Base-by-base conservation (phyloP, 2,329 filamentous ascomycete species). In the Chaetothyriales sp. region DNA sequence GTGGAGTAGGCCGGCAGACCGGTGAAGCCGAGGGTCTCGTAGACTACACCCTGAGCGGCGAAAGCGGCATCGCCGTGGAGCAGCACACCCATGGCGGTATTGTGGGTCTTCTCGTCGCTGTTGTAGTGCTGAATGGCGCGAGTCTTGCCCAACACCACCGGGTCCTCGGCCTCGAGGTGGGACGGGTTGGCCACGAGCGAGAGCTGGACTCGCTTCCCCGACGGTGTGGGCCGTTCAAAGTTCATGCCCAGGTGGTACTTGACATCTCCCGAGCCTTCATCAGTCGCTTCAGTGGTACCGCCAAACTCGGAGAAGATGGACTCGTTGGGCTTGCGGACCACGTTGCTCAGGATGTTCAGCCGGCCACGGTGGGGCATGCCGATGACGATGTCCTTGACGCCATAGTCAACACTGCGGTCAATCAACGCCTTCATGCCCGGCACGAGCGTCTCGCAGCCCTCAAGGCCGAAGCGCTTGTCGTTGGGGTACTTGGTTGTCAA, bases 191-290 rank as follows among this genome's bases (percentile, higher is more conserved):
- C 92, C 55, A 98, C 92, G 48, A 98, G 81, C 56, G 92, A 98
- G 51, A 98, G 82, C 75, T 98, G 92, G n/a, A 98, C 92, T 58
- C 92, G 92, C 80, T 97, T 97, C 63, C 92, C 92, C 44, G 90
- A 97, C 54, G 92, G 92, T 8, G 92, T 98, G 51, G 92, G 92
- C 58, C 92, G 88, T 76, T 98, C 92, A 62, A 98, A 98, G 77
- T 98, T 98, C 92, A 98, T 98, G 67, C 92, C 92, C 64, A 98
- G 76, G 75, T 98, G 92, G 75, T 98, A 98, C 73, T 98, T 98
- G 71, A 98, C 92, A 69, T 98, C 92, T 64, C 92, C 92, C 53
- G 92, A 97, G 54, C 92, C 92, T 73, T 98, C 90, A 62, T 97
- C 92, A 61, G 86, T 85, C 51, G 87, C 86, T 66, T 87, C 88